phyloP scores from a whole-genome alignment of 768 basidiomycete species.

The Tylopilus felleus region DNA sequence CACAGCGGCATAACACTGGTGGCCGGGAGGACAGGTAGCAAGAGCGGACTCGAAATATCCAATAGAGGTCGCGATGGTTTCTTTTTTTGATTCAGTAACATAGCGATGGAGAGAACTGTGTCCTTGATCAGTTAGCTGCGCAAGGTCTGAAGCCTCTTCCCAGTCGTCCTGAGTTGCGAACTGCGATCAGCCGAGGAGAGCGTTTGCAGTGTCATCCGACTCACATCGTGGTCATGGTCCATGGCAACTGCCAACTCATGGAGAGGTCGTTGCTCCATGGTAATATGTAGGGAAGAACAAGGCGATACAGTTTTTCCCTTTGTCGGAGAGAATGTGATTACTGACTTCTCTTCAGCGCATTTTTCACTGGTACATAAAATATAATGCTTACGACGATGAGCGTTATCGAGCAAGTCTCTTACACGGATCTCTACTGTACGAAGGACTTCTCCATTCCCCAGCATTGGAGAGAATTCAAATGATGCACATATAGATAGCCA shows the following conservation, averaged over 20 bases:
- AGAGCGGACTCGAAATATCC: constrained; percentile 6
- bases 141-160: background rate
- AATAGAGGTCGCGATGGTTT: background rate
- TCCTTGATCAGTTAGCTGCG: constrained; percentile 1
- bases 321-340: background rate
- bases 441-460: constrained; percentile 1
- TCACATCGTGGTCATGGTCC: background rate
- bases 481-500: background rate
- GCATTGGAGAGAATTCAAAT: constrained; percentile 1
- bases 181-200: background rate
- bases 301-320: background rate
- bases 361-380: too few relatives aligned
- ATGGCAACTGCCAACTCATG: background rate
- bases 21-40: background rate
- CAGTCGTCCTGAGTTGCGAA: background rate
- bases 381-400: background rate
- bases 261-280: too few relatives aligned
- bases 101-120: background rate
- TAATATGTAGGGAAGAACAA: background rate
- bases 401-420: background rate
- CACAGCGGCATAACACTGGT: background rate
- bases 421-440: background rate
- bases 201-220: background rate
- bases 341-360: background rate
- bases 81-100: background rate